phyloP scores from a whole-genome alignment of 345 rosid species.

The Ricinus communis region DNA sequence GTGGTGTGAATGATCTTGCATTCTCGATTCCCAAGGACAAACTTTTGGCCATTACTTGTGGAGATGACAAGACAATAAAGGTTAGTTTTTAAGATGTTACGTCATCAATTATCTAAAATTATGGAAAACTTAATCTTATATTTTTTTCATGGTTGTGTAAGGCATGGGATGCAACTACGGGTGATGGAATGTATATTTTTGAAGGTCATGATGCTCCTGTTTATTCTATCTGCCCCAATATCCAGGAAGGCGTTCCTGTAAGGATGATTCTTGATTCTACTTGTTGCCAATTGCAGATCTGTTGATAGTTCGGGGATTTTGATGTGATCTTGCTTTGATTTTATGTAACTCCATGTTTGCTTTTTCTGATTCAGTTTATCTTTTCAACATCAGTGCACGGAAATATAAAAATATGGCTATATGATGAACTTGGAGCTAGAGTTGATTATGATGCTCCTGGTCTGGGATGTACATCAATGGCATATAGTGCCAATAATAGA shows the following conservation, averaged over 20 bases:
- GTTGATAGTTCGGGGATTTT: constrained; percentile 10
- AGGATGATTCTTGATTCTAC: constrained; percentile 2
- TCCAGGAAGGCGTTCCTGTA: constrained; percentile 52
- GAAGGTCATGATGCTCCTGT: constrained; percentile 79
- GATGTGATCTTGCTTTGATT: constrained; percentile 1
- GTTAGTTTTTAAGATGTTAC: constrained; percentile 28
- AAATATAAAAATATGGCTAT: constrained; percentile 89
- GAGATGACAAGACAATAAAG: constrained; percentile 76
- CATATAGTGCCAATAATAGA: constrained; percentile 78
- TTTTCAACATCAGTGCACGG: constrained; percentile 84
- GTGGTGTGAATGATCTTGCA: constrained; percentile 75
- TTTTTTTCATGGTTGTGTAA: constrained; percentile 20
- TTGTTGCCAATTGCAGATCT: not conserved
- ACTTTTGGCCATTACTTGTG: constrained; percentile 64
- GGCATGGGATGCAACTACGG: constrained; percentile 65
- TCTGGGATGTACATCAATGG: constrained; percentile 74
- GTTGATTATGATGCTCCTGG: constrained; percentile 92
- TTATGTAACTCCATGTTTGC: constrained; percentile 8
- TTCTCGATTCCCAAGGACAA: constrained; percentile 48
- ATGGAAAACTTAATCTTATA: not conserved
- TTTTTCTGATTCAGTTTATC: constrained; percentile 54
- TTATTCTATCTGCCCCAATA: constrained; percentile 63
- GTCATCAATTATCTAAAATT: not conserved
- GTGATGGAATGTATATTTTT: constrained; percentile 48
- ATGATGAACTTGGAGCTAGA: constrained; percentile 73